Evolutionary conservation across 1,284 basidiomycete genomes (phyloP), one percentile per base, ranked within the genome.

Genomic region (Lentinus polychrous): DNA sequence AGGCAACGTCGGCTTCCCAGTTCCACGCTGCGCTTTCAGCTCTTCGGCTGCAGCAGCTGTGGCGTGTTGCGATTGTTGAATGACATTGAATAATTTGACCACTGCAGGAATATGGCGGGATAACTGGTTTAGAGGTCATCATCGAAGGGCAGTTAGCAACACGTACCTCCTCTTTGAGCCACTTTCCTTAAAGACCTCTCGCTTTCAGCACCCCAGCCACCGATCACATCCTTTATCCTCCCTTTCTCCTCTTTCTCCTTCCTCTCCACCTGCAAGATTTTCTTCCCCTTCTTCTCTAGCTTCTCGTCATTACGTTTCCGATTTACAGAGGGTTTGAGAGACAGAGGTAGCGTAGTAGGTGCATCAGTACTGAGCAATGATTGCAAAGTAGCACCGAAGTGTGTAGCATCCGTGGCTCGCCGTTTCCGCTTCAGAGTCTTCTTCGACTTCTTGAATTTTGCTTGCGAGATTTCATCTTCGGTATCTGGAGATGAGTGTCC

Each of bases 401-500:
- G 78, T 24, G 78, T 75, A n/a, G 83, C 72, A 49, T 78, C 79
- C 8, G 86, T 86, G 23, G 87, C 87, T 45, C 87, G 74, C 39
- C 83, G 75, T 72, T 90, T 91, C 55, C 87, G 78, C 64, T 91
- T 91, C 50, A 76, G 66, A 0, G 87, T 91, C 62, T 89, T 83
- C 51, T 76, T 81, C 10, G 86, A 89, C 63, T 89, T 90, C 56
- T 66, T 59, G 38, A 64, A 65, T 55, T 75, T 76, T 38, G 75
- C 62, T 10, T 65, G 67, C 15, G 72, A 71, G 44, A 86, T 79
- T 58, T 86, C 83, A 54, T 83, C 80, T 12, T 79, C 80, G 14
- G 80, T 81, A 58, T 82, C 72, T 23, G 62, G 61, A 20, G 62
- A 64, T 35, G 59, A 60, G 22, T 66, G 27, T 62, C 65, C 64